Conservation (phyloP, 306 rosid genomes). For the Quercus bicolor region DNA sequence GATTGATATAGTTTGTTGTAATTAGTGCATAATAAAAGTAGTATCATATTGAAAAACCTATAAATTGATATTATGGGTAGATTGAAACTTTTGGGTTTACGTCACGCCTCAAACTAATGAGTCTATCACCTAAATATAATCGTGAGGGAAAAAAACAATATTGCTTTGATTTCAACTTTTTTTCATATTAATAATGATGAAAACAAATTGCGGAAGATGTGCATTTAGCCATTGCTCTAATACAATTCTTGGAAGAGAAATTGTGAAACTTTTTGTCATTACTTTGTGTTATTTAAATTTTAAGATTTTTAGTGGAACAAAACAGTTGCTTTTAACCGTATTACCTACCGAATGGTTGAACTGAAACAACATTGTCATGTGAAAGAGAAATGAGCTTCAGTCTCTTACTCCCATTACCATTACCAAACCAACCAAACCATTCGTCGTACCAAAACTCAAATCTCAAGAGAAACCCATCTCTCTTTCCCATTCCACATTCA, state of each 20-base stretch:
- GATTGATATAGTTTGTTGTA: too few relatives aligned
- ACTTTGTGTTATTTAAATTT: background rate
- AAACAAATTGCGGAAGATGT: too few relatives aligned
- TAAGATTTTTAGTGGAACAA: background rate
- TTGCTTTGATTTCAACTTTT: too few relatives aligned
- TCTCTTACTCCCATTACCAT: background rate
- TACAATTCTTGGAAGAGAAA: too few relatives aligned
- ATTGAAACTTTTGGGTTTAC: rapidly evolving
- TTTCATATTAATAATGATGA: too few relatives aligned
- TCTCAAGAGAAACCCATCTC: background rate
- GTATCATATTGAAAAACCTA: too few relatives aligned
- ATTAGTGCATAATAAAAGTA: too few relatives aligned
- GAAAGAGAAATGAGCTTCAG: background rate
- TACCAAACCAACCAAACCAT: background rate
- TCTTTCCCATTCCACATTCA: background rate
- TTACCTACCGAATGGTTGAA: background rate
- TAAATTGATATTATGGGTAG: too few relatives aligned
- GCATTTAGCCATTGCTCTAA: too few relatives aligned
- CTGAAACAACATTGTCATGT: background rate
- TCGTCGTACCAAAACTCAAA: too few relatives aligned
- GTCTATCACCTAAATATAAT: rapidly evolving
- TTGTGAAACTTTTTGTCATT: background rate
- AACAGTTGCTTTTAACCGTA: background rate
- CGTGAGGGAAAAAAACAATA: rapidly evolving
- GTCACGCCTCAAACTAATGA: too few relatives aligned